Percentiles rank a stretch among this genome's conserved stretches.
Conservation (phyloP, 2,329 filamentous ascomycete genomes). For the Magnaporthales sp. region DNA sequence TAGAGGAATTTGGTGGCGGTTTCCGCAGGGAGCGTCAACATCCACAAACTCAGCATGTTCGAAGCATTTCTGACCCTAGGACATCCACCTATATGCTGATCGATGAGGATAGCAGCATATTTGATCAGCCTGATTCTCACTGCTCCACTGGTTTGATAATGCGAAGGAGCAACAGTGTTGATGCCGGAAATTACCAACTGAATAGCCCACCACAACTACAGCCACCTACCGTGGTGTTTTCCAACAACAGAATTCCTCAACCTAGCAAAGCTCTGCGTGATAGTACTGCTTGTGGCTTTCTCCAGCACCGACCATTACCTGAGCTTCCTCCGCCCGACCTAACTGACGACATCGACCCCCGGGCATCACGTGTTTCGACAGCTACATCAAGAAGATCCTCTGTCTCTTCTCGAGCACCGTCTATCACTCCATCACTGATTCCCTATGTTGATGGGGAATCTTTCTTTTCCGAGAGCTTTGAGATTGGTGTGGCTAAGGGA, state of each 20-base stretch:
- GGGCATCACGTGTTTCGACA: conserved; percentile 45
- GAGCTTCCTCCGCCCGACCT: conserved; percentile 24
- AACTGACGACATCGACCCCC: conserved; percentile 56
- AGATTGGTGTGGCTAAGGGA: neutral
- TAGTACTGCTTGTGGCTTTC: conserved; percentile 10
- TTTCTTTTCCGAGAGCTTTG: neutral
- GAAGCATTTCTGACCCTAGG: neutral
- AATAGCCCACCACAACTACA: conserved; percentile 22
- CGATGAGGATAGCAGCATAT: neutral
- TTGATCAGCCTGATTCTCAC: neutral
- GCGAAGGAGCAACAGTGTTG: neutral
- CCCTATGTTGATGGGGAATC: conserved; percentile 7
- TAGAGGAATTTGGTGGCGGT: conserved; percentile 1
- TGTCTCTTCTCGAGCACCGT: conserved; percentile 1
- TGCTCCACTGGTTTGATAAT: neutral
- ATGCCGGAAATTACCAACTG: conserved; percentile 15
- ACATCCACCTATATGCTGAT: neutral
- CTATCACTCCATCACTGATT: conserved; percentile 9
- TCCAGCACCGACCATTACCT: conserved; percentile 20
- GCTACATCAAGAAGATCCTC: neutral
- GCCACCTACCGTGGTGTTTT: neutral
- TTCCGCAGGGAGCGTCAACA: neutral
- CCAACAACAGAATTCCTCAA: conserved; percentile 15
- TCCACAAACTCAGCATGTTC: neutral
- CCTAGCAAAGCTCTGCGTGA: conserved; percentile 23